phyloP scores from a whole-genome alignment of 108 stramenopile genomes.

The Pseudonitzschia delicatissima region DNA sequence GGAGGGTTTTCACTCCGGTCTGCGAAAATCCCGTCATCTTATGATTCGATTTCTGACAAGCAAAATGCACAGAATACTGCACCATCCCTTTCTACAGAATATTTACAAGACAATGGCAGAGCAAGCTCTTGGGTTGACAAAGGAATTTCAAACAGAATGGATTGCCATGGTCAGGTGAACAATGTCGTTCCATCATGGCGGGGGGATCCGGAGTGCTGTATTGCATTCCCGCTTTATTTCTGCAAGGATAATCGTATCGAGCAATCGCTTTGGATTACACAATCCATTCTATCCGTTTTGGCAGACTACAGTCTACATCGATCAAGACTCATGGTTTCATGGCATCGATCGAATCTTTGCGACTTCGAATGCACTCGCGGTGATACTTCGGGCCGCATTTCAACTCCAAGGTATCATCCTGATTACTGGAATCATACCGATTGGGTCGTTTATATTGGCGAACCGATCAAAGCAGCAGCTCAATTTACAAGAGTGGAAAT shows the following conservation, averaged over 20 bases:
- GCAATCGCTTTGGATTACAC: conserved; percentile 17
- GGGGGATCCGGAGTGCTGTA: conserved; percentile 19
- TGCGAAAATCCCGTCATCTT: too few relatives aligned
- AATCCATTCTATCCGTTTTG: conserved; percentile 18
- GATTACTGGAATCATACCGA: not conserved
- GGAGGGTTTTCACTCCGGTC: too few relatives aligned
- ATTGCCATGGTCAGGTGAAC: conserved; percentile 16
- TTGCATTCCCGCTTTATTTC: conserved; percentile 16
- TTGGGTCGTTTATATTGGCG: conserved; percentile 11
- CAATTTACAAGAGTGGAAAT: conserved; percentile 14
- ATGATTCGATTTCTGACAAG: too few relatives aligned
- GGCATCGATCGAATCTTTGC: conserved; percentile 28
- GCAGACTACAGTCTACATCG: conserved; percentile 26
- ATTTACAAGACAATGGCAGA: too few relatives aligned
- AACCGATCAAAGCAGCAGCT: conserved; percentile 15
- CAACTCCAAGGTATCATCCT: not conserved
- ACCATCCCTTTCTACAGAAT: too few relatives aligned
- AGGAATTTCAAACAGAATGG: conserved; percentile 20
- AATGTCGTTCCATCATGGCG: conserved; percentile 20
- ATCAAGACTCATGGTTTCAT: conserved; percentile 10
- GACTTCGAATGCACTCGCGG: not conserved
- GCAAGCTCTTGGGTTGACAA: conserved; percentile 8
- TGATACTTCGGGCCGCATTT: not conserved
- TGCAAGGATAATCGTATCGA: conserved; percentile 6
- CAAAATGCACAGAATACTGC: too few relatives aligned